These are phyloP conservation scores for Nicotiana undulata DNA, from an alignment of 257 asterid species.

Conservation along the genomic window DNA sequence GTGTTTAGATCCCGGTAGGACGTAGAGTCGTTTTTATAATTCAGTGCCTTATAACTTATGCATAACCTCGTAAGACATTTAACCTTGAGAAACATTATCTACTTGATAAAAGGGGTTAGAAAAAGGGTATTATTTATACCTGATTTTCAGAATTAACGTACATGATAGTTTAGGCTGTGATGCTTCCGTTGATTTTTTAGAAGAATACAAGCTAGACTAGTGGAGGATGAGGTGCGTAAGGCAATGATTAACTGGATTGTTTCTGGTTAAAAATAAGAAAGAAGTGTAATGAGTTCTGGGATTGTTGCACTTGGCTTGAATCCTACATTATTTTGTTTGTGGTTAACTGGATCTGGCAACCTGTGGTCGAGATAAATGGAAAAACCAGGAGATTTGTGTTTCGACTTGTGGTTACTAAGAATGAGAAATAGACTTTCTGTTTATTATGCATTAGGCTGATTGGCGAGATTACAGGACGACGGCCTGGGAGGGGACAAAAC, in stretches of 20 bases:
- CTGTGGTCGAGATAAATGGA: neutral
- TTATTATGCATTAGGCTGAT: neutral
- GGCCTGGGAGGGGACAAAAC: neutral
- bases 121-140: neutral
- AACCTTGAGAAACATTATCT: neutral
- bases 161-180: neutral
- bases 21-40: neutral
- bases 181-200: neutral
- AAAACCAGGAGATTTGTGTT: neutral
- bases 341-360: neutral
- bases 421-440: neutral
- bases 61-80: neutral
- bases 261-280: neutral
- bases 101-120: neutral
- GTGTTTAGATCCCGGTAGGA: neutral
- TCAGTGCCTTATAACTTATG: neutral
- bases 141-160: neutral
- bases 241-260: no score
- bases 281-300: neutral
- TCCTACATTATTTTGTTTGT: neutral
- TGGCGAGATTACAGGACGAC: neutral
- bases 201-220: neutral
- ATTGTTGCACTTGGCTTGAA: neutral
- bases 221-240: neutral
- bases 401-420: neutral